These are phyloP conservation scores for Apiotrichum mycotoxinovorans DNA, from an alignment of 1,284 basidiomycete species.

Conservation along the genomic window DNA sequence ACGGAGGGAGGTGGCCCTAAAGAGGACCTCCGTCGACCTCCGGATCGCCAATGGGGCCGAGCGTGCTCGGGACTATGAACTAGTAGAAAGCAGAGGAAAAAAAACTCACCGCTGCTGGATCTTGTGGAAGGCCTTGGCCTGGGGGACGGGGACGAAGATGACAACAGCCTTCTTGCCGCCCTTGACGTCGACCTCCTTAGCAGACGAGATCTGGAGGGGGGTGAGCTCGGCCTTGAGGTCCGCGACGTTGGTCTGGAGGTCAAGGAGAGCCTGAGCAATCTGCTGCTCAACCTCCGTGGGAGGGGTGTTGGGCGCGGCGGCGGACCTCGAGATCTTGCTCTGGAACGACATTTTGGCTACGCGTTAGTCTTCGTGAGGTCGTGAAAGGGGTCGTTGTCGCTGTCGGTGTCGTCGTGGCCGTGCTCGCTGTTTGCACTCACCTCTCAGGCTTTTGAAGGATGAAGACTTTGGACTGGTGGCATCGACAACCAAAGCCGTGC, in stretches of 20 bases:
- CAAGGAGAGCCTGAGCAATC: constrained; percentile 93
- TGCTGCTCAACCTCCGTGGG: constrained; percentile 89
- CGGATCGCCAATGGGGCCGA: constrained; percentile 11
- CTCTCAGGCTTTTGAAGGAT: constrained; percentile 4
- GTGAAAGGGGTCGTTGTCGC: not conserved
- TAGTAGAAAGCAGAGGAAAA: not conserved
- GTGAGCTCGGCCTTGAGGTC: constrained; percentile 97
- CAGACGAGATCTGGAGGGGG: constrained; percentile 93
- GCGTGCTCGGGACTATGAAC: constrained; percentile 4
- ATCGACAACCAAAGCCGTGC: not conserved
- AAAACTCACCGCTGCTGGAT: constrained; percentile 85
- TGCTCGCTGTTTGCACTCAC: not conserved
- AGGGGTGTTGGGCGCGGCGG: constrained; percentile 84
- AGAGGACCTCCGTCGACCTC: constrained; percentile 51
- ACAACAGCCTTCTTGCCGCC: constrained; percentile 99
- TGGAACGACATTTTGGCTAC: constrained; percentile 21
- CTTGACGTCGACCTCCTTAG: constrained; percentile 97
- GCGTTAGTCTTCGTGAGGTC: not conserved
- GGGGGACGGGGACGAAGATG: constrained; percentile 95
- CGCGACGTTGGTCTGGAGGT: constrained; percentile 96
- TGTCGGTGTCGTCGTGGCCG: not conserved
- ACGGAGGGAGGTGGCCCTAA: constrained; percentile 49
- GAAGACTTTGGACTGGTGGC: not conserved
- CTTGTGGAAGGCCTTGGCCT: constrained; percentile 98
- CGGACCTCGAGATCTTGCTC: constrained; percentile 52